These are phyloP conservation scores for Solanum chiquidenum DNA, from an alignment of 257 asterid genomes.

Conservation along the genomic window DNA sequence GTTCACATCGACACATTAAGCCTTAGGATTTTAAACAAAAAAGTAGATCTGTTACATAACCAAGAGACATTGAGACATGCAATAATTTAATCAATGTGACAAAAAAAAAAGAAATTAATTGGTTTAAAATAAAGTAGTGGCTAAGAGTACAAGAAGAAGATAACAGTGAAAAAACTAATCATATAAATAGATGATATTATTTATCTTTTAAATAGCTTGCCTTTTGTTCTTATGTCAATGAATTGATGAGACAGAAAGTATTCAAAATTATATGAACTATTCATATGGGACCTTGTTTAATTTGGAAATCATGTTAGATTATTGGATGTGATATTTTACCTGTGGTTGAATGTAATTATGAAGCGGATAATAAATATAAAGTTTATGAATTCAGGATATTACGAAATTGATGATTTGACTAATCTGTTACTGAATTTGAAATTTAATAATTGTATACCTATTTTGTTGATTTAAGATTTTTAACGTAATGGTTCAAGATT, in stretches of 20 bases:
- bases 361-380: background rate
- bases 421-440: too few species aligned
- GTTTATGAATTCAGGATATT: background rate
- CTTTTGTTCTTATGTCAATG: conserved; percentile 30
- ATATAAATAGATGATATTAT: conserved; percentile 10
- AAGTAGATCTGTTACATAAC: background rate
- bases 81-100: background rate
- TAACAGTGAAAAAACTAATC: conserved; percentile 19
- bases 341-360: too few species aligned
- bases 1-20: conserved; percentile 4
- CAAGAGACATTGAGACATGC: background rate
- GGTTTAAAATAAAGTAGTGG: background rate
- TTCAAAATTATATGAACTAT: background rate
- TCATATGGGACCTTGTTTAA: conserved; percentile 2
- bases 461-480: background rate
- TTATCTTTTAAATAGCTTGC: conserved; percentile 17
- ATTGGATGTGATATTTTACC: background rate
- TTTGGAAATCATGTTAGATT: background rate
- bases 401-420: background rate
- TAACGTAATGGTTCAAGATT: background rate
- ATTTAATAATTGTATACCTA: too few species aligned
- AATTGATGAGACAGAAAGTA: conserved; percentile 27
- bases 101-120: background rate
- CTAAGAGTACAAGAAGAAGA: conserved; percentile 10
- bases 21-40: background rate